phyloP scores from a whole-genome alignment of 2,329 filamentous ascomycete genomes.

The Diplodia sapinea region DNA sequence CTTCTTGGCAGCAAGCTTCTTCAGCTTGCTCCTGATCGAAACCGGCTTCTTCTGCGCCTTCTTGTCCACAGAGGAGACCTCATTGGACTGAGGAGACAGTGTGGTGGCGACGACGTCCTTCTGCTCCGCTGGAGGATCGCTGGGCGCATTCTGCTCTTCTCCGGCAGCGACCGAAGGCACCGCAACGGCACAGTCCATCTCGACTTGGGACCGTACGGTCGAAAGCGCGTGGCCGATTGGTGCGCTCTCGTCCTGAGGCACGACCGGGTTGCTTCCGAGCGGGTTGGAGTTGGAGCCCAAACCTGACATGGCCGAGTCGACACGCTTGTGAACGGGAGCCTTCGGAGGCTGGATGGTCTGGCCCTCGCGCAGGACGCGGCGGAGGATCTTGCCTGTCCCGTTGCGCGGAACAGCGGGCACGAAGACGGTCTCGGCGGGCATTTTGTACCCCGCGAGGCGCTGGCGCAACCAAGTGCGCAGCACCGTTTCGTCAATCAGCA shows the following conservation, averaged over 20 bases:
- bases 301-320: slow-evolving; percentile 2
- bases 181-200: background rate
- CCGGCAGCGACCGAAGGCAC: background rate
- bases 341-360: background rate
- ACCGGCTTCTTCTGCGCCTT: background rate
- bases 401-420: slow-evolving; percentile 16
- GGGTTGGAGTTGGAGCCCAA: background rate
- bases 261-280: background rate
- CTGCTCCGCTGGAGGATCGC: background rate
- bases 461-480: slow-evolving; percentile 18
- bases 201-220: background rate
- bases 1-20: background rate
- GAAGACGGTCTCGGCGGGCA: slow-evolving; percentile 23
- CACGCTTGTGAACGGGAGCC: background rate
- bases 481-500: background rate
- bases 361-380: slow-evolving; percentile 20
- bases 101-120: background rate
- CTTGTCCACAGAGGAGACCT: background rate
- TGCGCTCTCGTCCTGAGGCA: background rate
- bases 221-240: background rate
- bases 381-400: slow-evolving; percentile 29
- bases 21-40: background rate
- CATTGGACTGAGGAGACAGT: background rate
- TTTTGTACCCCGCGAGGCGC: slow-evolving; percentile 28
- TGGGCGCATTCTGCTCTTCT: background rate